Percentiles rank a stretch among this genome's conserved stretches.
Conservation (phyloP, 495 filamentous ascomycete genomes). For the Podospora comata region DNA sequence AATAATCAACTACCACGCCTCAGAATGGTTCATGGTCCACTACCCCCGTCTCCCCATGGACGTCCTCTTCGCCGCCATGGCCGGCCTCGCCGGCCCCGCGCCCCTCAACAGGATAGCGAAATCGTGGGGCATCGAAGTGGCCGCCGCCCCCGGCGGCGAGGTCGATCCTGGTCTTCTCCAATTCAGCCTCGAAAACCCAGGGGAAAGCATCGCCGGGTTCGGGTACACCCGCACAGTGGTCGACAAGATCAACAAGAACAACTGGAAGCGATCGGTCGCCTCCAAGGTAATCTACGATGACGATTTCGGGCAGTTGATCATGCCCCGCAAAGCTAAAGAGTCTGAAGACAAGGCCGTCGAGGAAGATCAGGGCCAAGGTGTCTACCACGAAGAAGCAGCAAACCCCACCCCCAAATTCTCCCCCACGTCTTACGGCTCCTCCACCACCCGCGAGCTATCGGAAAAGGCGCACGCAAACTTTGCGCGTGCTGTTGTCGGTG, state of each 20-base stretch:
- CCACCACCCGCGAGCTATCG: slow-evolving; percentile 27
- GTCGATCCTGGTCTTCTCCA: slow-evolving; percentile 94
- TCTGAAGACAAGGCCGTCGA: too few relatives aligned
- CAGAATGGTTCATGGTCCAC: slow-evolving; percentile 79
- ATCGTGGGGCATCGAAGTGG: slow-evolving; percentile 88
- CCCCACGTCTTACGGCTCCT: slow-evolving; percentile 29
- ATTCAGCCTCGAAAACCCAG: slow-evolving; percentile 61
- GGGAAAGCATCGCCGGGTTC: slow-evolving; percentile 45
- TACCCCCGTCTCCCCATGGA: slow-evolving; percentile 86
- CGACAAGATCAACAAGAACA: slow-evolving; percentile 39
- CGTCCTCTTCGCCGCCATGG: slow-evolving; percentile 78
- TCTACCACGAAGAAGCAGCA: neutral
- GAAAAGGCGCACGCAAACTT: slow-evolving; percentile 56
- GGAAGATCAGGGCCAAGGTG: slow-evolving; percentile 5
- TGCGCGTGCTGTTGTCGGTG: slow-evolving; percentile 75
- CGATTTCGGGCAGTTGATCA: slow-evolving; percentile 65
- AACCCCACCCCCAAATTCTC: neutral
- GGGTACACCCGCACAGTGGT: slow-evolving; percentile 41
- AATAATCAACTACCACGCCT: slow-evolving; percentile 78
- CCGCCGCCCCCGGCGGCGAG: slow-evolving; percentile 77
- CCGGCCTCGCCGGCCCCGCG: slow-evolving; percentile 71
- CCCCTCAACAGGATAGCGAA: slow-evolving; percentile 65
- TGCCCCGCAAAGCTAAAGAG: neutral
- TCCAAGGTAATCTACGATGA: slow-evolving; percentile 73
- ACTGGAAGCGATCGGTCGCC: slow-evolving; percentile 68